These are phyloP conservation scores for Brassica cretica DNA, from an alignment of 345 rosid species.

Conservation along the genomic window DNA sequence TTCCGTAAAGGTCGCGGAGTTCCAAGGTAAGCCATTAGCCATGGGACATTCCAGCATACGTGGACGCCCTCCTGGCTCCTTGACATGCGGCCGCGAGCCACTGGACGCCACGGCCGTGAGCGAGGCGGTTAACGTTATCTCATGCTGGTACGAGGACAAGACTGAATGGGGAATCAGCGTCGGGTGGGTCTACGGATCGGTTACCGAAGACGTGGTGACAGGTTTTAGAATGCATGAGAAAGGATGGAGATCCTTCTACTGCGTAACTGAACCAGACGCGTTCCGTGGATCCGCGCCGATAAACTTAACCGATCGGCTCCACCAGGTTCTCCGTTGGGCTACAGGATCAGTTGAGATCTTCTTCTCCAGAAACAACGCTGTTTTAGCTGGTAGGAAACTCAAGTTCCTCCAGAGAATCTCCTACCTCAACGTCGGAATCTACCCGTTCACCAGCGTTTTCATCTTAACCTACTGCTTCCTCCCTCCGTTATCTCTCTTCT, in stretches of 20 bases:
- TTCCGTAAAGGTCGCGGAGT: constrained; percentile 59
- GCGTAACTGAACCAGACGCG: constrained; percentile 71
- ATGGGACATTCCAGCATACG: constrained; percentile 47
- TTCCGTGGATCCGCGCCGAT: constrained; percentile 78
- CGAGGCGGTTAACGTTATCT: constrained; percentile 75
- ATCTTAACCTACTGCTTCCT: constrained; percentile 86
- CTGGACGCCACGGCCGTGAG: constrained; percentile 52
- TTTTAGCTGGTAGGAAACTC: constrained; percentile 56
- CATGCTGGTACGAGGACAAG: constrained; percentile 89
- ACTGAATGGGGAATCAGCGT: constrained; percentile 75
- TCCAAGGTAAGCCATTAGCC: constrained; percentile 68
- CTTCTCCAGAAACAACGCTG: constrained; percentile 80
- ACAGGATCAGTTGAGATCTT: constrained; percentile 89
- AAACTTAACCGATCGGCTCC: constrained; percentile 78
- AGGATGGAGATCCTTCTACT: constrained; percentile 82
- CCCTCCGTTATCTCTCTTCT: constrained; percentile 68
- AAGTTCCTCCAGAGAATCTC: constrained; percentile 73
- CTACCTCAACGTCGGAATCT: constrained; percentile 78
- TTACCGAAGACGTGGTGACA: constrained; percentile 82
- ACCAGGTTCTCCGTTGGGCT: constrained; percentile 87
- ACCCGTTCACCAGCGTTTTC: constrained; percentile 83
- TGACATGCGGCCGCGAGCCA: constrained; percentile 49
- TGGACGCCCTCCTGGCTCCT: constrained; percentile 75
- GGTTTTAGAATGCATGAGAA: constrained; percentile 83
- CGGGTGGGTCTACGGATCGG: constrained; percentile 90